phyloP scores from a whole-genome alignment of 768 basidiomycete genomes.

The Xerocomus potaroensis region DNA sequence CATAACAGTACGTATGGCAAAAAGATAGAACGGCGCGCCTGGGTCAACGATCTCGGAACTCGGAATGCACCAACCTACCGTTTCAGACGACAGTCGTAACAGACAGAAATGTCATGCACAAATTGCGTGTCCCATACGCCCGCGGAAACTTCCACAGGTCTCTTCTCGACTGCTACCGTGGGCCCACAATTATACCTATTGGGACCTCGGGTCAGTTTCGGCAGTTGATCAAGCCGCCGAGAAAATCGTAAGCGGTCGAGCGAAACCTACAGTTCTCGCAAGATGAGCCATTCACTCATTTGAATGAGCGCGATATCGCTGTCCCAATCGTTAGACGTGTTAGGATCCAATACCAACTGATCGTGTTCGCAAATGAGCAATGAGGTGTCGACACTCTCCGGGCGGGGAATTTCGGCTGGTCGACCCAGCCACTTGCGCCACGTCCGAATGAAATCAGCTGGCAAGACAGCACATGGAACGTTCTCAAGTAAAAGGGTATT shows the following conservation, averaged over 20 bases:
- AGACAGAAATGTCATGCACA: conserved; percentile 50
- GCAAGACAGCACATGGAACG: conserved; percentile 53
- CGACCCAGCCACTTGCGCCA: conserved; percentile 71
- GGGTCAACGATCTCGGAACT: conserved; percentile 6
- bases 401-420: conserved; percentile 52
- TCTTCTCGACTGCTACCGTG: conserved; percentile 46
- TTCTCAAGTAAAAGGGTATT: conserved; percentile 44
- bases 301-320: conserved; percentile 52
- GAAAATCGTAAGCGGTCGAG: conserved; percentile 2
- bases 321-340: conserved; percentile 54
- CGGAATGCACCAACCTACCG: conserved; percentile 38
- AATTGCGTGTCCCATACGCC: conserved; percentile 36
- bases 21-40: conserved; percentile 1
- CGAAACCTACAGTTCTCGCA: conserved; percentile 53
- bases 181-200: conserved; percentile 56
- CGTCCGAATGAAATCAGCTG: conserved; percentile 54
- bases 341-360: conserved; percentile 62
- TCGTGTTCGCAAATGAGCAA: conserved; percentile 66
- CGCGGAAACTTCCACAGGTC: conserved; percentile 19
- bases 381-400: conserved; percentile 58
- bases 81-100: conserved; percentile 55
- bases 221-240: conserved; percentile 4
- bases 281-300: conserved; percentile 58
- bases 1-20: neutral
- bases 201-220: conserved; percentile 18